These are phyloP conservation scores for Boletus fagicola DNA, from an alignment of 768 basidiomycete species.

Conservation along the genomic window DNA sequence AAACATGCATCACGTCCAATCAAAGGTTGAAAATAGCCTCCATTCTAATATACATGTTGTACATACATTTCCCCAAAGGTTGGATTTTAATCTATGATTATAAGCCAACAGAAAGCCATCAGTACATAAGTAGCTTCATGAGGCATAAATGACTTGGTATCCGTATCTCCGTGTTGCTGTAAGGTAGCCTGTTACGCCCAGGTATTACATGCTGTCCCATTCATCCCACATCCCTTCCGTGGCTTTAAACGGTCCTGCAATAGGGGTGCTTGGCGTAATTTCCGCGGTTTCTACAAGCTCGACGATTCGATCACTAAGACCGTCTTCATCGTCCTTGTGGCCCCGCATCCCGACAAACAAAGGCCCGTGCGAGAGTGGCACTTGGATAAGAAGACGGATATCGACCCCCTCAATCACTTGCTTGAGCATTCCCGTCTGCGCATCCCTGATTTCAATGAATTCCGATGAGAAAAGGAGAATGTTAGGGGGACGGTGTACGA, in stretches of 20 bases:
- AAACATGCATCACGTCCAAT: background rate
- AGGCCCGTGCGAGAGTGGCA: constrained; percentile 36
- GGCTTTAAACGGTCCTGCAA: constrained; percentile 14
- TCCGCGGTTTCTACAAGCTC: constrained; percentile 72
- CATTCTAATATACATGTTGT: constrained; percentile 10
- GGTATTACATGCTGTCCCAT: constrained; percentile 65
- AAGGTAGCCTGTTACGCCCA: background rate
- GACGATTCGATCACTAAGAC: constrained; percentile 59
- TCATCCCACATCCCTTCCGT: constrained; percentile 57
- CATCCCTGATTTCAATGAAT: constrained; percentile 73
- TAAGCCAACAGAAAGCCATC: background rate
- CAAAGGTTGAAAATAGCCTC: background rate
- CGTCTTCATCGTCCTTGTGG: constrained; percentile 51
- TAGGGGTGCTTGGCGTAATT: constrained; percentile 39
- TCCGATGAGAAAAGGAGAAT: constrained; percentile 70
- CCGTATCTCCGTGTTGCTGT: background rate
- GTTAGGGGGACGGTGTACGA: constrained; percentile 57
- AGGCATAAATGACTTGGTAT: constrained; percentile 16
- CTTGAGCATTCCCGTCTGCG: constrained; percentile 63
- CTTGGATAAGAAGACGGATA: constrained; percentile 59
- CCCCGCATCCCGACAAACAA: constrained; percentile 68
- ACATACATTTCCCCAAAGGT: constrained; percentile 12
- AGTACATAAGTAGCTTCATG: constrained; percentile 5
- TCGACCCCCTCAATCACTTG: constrained; percentile 79
- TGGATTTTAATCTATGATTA: background rate